Conservation (phyloP, 116 monocot genomes). For the Phalaenopsis hybrid region DNA sequence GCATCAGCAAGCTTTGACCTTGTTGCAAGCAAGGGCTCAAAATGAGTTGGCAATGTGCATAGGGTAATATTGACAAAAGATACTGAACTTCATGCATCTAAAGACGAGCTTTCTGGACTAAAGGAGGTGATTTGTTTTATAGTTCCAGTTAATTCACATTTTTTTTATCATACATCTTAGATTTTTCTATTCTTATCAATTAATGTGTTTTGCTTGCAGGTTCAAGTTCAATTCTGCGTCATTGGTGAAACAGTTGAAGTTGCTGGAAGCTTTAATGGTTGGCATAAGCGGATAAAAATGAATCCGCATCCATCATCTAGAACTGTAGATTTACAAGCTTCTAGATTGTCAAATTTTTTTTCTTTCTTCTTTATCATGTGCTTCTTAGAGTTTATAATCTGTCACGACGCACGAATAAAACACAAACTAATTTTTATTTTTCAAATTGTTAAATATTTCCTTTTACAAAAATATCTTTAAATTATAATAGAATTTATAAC, state of each 20-base stretch:
- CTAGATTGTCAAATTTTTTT: constrained; percentile 24
- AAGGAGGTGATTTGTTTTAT: constrained; percentile 44
- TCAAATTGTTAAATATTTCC: no score
- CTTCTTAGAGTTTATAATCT: no score
- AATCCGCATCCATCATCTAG: constrained; percentile 37
- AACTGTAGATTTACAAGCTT: constrained; percentile 7
- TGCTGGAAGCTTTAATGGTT: constrained; percentile 87
- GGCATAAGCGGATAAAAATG: constrained; percentile 70
- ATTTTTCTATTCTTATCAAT: no score
- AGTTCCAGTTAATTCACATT: background rate
- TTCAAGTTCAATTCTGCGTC: constrained; percentile 47
- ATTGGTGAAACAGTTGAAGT: constrained; percentile 67
- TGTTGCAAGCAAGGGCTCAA: constrained; percentile 38
- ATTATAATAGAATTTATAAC: no score
- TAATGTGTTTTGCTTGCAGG: constrained; percentile 23
- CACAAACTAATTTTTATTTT: no score
- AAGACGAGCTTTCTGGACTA: constrained; percentile 50
- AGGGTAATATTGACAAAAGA: constrained; percentile 36
- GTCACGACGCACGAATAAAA: no score
- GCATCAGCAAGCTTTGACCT: constrained; percentile 39
- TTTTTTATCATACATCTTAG: background rate
- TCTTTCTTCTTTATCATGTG: no score
- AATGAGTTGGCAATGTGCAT: constrained; percentile 39
- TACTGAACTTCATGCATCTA: constrained; percentile 33
- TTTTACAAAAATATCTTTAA: no score